Evolutionary conservation across 2,329 filamentous ascomycete species (phyloP).

Genomic region (Aspergillus fumigatus): DNA sequence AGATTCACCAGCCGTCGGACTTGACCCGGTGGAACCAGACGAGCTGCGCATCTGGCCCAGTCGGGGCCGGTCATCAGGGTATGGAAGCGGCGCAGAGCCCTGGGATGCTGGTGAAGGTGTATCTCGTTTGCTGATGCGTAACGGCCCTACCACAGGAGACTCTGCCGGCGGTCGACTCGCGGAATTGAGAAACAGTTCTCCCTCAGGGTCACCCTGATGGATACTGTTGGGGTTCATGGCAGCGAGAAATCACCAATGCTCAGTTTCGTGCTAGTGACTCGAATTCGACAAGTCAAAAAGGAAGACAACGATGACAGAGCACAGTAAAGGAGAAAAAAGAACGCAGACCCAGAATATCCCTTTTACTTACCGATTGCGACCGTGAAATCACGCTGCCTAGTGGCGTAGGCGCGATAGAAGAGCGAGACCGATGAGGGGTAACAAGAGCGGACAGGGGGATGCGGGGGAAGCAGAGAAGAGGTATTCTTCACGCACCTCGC

Average conservation of each 20-base stretch:
- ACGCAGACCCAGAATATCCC: background rate
- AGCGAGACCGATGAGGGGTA: background rate
- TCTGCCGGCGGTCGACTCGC: conserved; percentile 42
- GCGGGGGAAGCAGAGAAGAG: conserved; percentile 7
- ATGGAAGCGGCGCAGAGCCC: conserved; percentile 57
- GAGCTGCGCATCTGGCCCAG: conserved; percentile 33
- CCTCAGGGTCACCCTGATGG: conserved; percentile 65
- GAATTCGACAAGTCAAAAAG: background rate
- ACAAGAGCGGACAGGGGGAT: background rate
- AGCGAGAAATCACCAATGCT: background rate
- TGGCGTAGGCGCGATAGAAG: background rate
- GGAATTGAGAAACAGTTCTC: conserved; percentile 68
- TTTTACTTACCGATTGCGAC: background rate
- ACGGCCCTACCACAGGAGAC: conserved; percentile 74
- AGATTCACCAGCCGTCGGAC: conserved; percentile 22
- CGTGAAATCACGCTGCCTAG: background rate
- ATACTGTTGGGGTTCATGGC: conserved; percentile 39
- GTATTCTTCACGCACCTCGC: background rate
- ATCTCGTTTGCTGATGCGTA: conserved; percentile 78
- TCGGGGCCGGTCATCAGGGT: conserved; percentile 61
- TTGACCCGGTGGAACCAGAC: conserved; percentile 23
- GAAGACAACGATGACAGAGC: background rate
- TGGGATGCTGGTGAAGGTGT: conserved; percentile 54
- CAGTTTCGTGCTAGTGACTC: background rate
- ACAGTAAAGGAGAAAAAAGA: conserved; percentile 10